Evolutionary conservation across 371 early-diverging fungal species (phyloP).

Genomic region (Syncephalastrum contaminatum): DNA sequence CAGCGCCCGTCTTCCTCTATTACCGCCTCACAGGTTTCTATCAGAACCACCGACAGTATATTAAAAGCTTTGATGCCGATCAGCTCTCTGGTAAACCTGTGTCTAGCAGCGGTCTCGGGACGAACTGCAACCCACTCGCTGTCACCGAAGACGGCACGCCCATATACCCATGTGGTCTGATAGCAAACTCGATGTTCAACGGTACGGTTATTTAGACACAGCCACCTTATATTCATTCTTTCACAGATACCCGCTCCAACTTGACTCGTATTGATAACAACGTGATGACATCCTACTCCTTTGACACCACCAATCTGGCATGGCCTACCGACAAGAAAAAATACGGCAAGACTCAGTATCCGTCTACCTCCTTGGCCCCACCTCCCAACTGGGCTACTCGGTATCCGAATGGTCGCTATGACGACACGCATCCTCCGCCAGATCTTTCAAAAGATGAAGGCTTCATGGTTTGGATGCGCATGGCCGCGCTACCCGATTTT

Average conservation of each 20-base stretch:
- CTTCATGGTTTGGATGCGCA: constrained; percentile 99
- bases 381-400: constrained; percentile 78
- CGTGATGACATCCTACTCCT: constrained; percentile 41
- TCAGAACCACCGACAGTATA: constrained; percentile 97
- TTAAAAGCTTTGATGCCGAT: constrained; percentile 82
- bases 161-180: constrained; percentile 97
- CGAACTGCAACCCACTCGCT: constrained; percentile 60
- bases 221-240: constrained; percentile 8
- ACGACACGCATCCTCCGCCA: constrained; percentile 62
- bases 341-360: constrained; percentile 62
- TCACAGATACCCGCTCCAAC: constrained; percentile 39
- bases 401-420: constrained; percentile 60
- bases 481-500: constrained; percentile 95
- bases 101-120: constrained; percentile 9
- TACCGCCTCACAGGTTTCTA: constrained; percentile 97
- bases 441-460: constrained; percentile 74
- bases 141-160: constrained; percentile 29
- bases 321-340: constrained; percentile 83
- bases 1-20: constrained; percentile 87
- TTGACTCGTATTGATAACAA: constrained; percentile 17
- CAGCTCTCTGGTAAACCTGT: constrained; percentile 77
- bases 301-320: constrained; percentile 70
- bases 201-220: constrained; percentile 43
- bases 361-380: constrained; percentile 50
- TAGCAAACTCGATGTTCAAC: constrained; percentile 96